Evolutionary conservation across 768 basidiomycete genomes (phyloP).

Genomic region (Xerocomus brunneocitrinus): DNA sequence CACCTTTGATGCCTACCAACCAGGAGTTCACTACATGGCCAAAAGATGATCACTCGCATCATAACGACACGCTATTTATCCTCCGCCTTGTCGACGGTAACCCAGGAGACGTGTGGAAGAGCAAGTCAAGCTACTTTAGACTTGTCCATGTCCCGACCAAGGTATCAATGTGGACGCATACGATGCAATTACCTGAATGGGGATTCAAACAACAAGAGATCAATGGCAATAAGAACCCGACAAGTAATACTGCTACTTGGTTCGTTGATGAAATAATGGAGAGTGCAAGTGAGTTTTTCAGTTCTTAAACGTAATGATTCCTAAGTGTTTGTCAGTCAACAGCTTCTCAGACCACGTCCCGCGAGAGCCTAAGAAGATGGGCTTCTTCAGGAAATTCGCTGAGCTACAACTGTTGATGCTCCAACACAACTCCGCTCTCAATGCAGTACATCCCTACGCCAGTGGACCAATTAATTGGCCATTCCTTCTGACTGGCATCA

Average conservation of each 20-base stretch:
- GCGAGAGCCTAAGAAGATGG: conserved; percentile 75
- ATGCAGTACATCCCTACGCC: conserved; percentile 96
- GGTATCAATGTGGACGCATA: conserved; percentile 93
- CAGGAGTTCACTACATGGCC: conserved; percentile 96
- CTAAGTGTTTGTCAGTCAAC: conserved; percentile 45
- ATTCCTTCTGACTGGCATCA: conserved; percentile 92
- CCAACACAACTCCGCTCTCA: conserved; percentile 98
- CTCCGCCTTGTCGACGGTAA: conserved; percentile 67
- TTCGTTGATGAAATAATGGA: conserved; percentile 78
- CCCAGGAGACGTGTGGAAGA: conserved; percentile 84
- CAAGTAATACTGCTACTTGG: conserved; percentile 84
- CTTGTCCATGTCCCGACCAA: conserved; percentile 85
- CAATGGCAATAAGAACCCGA: conserved; percentile 91
- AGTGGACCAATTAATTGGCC: conserved; percentile 98
- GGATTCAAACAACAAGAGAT: conserved; percentile 96
- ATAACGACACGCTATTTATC: conserved; percentile 89
- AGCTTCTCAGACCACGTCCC: conserved; percentile 43
- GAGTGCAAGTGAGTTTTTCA: conserved; percentile 55
- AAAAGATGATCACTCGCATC: conserved; percentile 68
- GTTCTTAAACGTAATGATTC: conserved; percentile 1
- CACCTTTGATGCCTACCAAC: conserved; percentile 94
- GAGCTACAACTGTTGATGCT: conserved; percentile 95
- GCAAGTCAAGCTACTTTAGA: conserved; percentile 89
- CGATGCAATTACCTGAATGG: conserved; percentile 88
- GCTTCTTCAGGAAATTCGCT: conserved; percentile 91